Evolutionary conservation across 225 moss, liverwort and hornwort genomes (phyloP).

Genomic region (Antitrichia curtipendula): DNA sequence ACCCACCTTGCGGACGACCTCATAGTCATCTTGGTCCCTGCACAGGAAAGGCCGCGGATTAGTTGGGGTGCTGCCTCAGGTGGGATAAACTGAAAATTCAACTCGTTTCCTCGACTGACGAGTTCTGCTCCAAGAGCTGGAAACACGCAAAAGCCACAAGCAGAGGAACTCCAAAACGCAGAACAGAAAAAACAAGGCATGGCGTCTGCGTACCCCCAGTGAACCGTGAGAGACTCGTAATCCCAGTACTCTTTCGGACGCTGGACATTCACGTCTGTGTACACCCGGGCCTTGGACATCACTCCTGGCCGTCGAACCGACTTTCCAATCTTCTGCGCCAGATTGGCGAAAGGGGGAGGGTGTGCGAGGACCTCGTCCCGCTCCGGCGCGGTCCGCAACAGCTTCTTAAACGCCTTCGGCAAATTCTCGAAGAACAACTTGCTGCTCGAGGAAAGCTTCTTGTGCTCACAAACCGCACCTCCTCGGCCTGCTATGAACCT

Average conservation of each 20-base stretch:
- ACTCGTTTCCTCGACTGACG: too few species aligned
- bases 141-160: background rate
- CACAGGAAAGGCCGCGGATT: background rate
- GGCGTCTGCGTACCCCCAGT: conserved; percentile 67
- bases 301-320: conserved; percentile 97
- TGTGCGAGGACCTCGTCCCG: conserved; percentile 10
- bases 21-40: conserved; percentile 54
- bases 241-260: conserved; percentile 99
- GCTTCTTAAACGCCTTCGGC: conserved; percentile 8
- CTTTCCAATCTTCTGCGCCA: conserved; percentile 99
- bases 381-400: conserved; percentile 5
- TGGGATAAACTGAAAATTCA: too few species aligned
- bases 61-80: background rate
- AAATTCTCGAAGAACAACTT: conserved; percentile 2
- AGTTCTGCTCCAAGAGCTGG: background rate
- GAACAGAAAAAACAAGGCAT: background rate
- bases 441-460: background rate
- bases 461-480: conserved; percentile 17
- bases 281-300: conserved; percentile 99
- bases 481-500: conserved; percentile 12
- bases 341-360: conserved; percentile 72
- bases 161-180: background rate
- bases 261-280: conserved; percentile 91
- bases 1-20: conserved; percentile 51
- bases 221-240: conserved; percentile 87